These are phyloP conservation scores for Daldinia sp. DNA, from an alignment of 2,329 filamentous ascomycete species.

Conservation along the genomic window DNA sequence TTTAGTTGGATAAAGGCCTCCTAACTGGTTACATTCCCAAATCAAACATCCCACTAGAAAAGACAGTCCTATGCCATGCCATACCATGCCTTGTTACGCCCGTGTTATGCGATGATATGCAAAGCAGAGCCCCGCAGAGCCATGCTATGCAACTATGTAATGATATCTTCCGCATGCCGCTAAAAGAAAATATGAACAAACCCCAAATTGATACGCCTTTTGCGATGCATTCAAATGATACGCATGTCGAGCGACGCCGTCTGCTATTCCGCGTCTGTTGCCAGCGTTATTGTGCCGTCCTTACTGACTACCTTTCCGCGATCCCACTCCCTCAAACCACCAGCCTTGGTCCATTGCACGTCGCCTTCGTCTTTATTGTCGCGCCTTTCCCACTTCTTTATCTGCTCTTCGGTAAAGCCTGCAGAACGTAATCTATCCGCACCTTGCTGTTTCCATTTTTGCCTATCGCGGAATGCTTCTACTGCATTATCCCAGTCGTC, in stretches of 20 bases:
- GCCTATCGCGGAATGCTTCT: constrained; percentile 82
- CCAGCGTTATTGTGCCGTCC: constrained; percentile 33
- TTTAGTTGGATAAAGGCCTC: not conserved
- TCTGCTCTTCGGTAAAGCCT: constrained; percentile 81
- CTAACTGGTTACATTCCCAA: not conserved
- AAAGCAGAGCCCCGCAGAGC: constrained; percentile 7
- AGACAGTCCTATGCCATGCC: constrained; percentile 22
- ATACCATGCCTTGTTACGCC: not conserved
- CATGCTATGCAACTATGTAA: constrained; percentile 23
- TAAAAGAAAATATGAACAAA: not conserved
- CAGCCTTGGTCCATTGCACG: constrained; percentile 78
- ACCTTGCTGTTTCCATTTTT: constrained; percentile 80
- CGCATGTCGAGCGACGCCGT: constrained; percentile 26
- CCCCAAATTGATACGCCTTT: not conserved
- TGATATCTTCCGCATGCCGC: constrained; percentile 3
- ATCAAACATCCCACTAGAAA: not conserved
- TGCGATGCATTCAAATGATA: constrained; percentile 2
- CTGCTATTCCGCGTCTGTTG: constrained; percentile 35
- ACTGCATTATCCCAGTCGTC: constrained; percentile 85
- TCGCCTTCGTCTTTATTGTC: constrained; percentile 71
- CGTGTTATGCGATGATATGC: constrained; percentile 16
- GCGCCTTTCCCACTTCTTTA: constrained; percentile 77
- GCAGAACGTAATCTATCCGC: constrained; percentile 80
- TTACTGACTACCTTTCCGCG: constrained; percentile 60
- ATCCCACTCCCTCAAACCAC: constrained; percentile 74